Percentiles rank a stretch among this genome's conserved stretches.
phyloP scores from a whole-genome alignment of 805 yeast species.

The Barnettozyma sucrosica region DNA sequence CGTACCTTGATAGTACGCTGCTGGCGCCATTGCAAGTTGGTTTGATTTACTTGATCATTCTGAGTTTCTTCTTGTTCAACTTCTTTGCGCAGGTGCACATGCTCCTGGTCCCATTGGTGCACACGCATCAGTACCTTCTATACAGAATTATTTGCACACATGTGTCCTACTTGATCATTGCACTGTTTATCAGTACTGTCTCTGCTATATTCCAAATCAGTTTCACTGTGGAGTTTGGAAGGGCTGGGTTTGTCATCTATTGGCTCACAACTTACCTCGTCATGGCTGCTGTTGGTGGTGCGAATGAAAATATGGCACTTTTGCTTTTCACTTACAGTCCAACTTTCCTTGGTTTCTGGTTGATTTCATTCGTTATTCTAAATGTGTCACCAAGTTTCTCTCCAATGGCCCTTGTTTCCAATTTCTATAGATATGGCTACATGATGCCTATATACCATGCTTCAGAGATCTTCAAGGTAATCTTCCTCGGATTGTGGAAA shows the following conservation, averaged over 20 bases:
- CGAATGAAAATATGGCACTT: slow-evolving; percentile 60
- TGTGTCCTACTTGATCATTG: slow-evolving; percentile 48
- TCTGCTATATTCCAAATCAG: slow-evolving; percentile 65
- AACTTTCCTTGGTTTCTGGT: slow-evolving; percentile 65
- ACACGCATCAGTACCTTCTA: slow-evolving; percentile 39
- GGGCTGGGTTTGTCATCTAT: slow-evolving; percentile 63
- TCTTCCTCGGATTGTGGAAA: slow-evolving; percentile 51
- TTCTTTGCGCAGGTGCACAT: slow-evolving; percentile 52
- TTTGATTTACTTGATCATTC: slow-evolving; percentile 60
- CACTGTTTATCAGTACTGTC: slow-evolving; percentile 53
- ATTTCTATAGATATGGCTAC: slow-evolving; percentile 59
- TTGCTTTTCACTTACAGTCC: slow-evolving; percentile 49
- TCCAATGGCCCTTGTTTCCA: slow-evolving; percentile 53
- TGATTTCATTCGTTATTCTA: slow-evolving; percentile 60
- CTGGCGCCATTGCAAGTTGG: slow-evolving; percentile 73
- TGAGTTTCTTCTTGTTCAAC: slow-evolving; percentile 65
- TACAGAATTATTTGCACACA: slow-evolving; percentile 49
- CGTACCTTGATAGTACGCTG: slow-evolving; percentile 43
- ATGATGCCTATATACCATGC: slow-evolving; percentile 67
- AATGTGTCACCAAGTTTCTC: slow-evolving; percentile 67
- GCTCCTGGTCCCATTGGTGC: slow-evolving; percentile 40
- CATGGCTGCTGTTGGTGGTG: slow-evolving; percentile 73
- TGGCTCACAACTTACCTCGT: slow-evolving; percentile 68
- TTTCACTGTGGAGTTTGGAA: slow-evolving; percentile 53
- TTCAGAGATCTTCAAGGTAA: slow-evolving; percentile 52